Evolutionary conservation across 192 early-diverging fungal genomes (phyloP).

Genomic region (Chytriomyces sp.): DNA sequence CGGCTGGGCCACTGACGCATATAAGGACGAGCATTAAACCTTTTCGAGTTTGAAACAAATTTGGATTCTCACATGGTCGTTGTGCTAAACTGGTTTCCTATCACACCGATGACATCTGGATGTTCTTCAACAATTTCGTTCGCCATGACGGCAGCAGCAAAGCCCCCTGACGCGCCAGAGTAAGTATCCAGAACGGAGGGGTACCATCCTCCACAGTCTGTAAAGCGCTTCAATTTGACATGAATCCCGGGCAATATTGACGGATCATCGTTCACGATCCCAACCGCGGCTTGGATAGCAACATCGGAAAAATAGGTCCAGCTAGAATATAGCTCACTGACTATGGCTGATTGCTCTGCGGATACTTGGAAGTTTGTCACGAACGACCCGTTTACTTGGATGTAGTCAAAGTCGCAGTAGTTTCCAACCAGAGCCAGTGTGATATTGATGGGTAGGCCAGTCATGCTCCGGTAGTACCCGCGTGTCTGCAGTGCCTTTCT

Average conservation of each 20-base stretch:
- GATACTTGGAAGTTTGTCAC: constrained; percentile 8
- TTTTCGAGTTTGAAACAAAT: neutral
- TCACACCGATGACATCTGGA: constrained; percentile 3
- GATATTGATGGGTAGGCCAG: neutral
- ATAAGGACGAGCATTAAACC: neutral
- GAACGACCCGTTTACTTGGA: constrained; percentile 1
- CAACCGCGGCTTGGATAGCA: neutral
- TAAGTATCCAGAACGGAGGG: neutral
- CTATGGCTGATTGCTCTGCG: neutral
- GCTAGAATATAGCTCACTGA: neutral
- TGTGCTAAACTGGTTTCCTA: constrained; percentile 4
- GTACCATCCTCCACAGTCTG: constrained; percentile 17
- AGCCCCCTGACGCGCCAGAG: constrained; percentile 10
- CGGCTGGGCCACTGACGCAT: neutral
- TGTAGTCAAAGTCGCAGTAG: constrained; percentile 8
- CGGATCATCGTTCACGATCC: neutral
- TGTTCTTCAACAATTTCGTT: constrained; percentile 2
- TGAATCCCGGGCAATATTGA: neutral
- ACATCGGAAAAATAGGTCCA: neutral
- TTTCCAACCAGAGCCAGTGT: neutral
- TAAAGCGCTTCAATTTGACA: constrained; percentile 16
- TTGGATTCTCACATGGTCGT: neutral
- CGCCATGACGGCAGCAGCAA: neutral
- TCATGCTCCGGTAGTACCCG: neutral
- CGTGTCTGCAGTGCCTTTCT: neutral